A percentile compares a stretch with the other conserved stretches of the same genome.
These are phyloP conservation scores for Lyophyllum decastes DNA, from an alignment of 768 basidiomycete genomes.

Conservation along the genomic window DNA sequence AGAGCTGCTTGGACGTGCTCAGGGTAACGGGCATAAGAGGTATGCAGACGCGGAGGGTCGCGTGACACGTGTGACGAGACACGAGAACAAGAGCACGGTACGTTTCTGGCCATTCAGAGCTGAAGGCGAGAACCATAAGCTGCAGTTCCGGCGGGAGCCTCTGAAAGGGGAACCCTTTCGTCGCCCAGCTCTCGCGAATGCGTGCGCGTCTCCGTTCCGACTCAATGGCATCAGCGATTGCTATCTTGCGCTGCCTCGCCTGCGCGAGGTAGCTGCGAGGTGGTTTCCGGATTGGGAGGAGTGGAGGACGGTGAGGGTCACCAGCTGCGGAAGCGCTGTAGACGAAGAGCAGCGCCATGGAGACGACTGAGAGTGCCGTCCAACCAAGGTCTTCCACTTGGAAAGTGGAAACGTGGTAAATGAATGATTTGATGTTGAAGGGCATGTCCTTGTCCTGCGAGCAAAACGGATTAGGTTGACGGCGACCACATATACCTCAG, in stretches of 20 bases:
- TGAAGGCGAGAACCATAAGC: slow-evolving; percentile 28
- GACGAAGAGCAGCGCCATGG: slow-evolving; percentile 15
- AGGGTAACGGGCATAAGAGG: slow-evolving; percentile 34
- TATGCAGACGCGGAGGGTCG: slow-evolving; percentile 33
- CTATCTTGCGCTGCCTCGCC: slow-evolving; percentile 19
- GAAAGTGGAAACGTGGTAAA: slow-evolving; percentile 5
- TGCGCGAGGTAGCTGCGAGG: slow-evolving; percentile 20
- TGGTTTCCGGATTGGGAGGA: not conserved
- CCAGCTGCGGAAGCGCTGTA: slow-evolving; percentile 14
- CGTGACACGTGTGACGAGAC: slow-evolving; percentile 29
- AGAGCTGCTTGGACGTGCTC: slow-evolving; percentile 30
- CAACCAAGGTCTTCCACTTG: slow-evolving; percentile 16
- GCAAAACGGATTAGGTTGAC: not conserved
- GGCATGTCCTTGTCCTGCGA: not conserved
- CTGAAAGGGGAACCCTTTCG: slow-evolving; percentile 26
- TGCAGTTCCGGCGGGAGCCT: slow-evolving; percentile 34
- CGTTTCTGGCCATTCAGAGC: slow-evolving; percentile 29
- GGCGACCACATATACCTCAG: not conserved
- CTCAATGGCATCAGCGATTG: slow-evolving; percentile 18
- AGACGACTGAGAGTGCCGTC: slow-evolving; percentile 14
- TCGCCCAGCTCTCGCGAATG: slow-evolving; percentile 15
- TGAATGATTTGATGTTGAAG: not conserved
- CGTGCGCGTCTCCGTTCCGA: slow-evolving; percentile 21
- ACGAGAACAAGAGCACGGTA: slow-evolving; percentile 34
- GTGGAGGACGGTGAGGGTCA: not conserved